These are phyloP conservation scores for Diplotaxis tenuifolia DNA, from an alignment of 345 rosid species.

Conservation along the genomic window DNA sequence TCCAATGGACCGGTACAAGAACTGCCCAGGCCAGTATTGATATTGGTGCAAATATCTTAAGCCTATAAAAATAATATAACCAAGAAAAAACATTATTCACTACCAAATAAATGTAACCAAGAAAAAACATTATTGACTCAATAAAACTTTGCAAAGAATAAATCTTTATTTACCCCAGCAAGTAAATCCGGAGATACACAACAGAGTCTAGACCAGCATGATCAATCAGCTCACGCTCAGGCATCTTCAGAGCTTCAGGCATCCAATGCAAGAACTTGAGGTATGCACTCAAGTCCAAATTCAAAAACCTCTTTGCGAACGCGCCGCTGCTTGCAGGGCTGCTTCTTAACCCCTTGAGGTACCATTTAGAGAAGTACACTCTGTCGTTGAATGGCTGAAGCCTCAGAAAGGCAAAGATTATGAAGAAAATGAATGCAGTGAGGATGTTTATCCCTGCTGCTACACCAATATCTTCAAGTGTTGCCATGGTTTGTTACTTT, in stretches of 20 bases:
- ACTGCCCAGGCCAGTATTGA: constrained; percentile 71
- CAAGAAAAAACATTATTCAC: background rate
- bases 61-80: constrained; percentile 42
- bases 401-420: constrained; percentile 76
- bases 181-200: constrained; percentile 86
- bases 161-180: constrained; percentile 59
- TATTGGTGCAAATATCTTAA: constrained; percentile 85
- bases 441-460: constrained; percentile 75
- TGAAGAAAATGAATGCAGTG: constrained; percentile 65
- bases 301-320: constrained; percentile 56
- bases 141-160: background rate
- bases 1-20: constrained; percentile 77
- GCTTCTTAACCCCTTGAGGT: constrained; percentile 71
- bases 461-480: constrained; percentile 76
- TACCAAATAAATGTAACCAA: background rate
- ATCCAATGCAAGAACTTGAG: constrained; percentile 82
- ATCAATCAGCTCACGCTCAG: constrained; percentile 91
- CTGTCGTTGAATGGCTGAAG: constrained; percentile 95
- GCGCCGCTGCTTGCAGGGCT: constrained; percentile 64
- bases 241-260: constrained; percentile 91
- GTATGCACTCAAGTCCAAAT: constrained; percentile 68
- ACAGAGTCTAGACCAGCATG: constrained; percentile 98
- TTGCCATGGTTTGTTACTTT: constrained; percentile 58
- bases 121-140: background rate
- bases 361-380: constrained; percentile 97